Evolutionary conservation across 495 filamentous ascomycete genomes (phyloP).

Genomic region (Terfezia claveryi): DNA sequence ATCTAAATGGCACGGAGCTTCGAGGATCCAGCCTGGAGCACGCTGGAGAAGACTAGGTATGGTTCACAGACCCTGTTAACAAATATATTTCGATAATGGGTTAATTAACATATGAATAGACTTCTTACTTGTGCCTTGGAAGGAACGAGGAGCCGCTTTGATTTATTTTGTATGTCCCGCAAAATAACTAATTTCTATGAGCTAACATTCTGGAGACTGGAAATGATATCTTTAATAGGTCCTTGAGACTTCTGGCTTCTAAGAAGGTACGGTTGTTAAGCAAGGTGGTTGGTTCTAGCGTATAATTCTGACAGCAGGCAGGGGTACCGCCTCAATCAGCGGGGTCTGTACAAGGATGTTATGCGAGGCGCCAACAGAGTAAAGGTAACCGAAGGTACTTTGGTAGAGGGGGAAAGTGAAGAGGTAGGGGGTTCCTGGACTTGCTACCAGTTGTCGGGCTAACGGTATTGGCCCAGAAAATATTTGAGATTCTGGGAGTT

Average conservation of each 20-base stretch:
- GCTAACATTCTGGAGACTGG: conserved; percentile 31
- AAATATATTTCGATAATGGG: too few species aligned
- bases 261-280: conserved; percentile 29
- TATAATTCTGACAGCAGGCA: neutral
- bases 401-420: conserved; percentile 62
- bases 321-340: conserved; percentile 68
- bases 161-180: conserved; percentile 46
- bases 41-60: conserved; percentile 14
- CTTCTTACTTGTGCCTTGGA: conserved; percentile 61
- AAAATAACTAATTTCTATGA: neutral
- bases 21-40: conserved; percentile 30
- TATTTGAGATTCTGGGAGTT: conserved; percentile 70
- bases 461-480: conserved; percentile 23
- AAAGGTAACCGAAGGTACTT: conserved; percentile 47
- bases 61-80: neutral
- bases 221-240: conserved; percentile 90
- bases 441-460: neutral
- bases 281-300: neutral
- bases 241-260: conserved; percentile 57
- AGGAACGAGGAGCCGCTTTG: conserved; percentile 66
- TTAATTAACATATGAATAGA: conserved; percentile 25
- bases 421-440: conserved; percentile 15
- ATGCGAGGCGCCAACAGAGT: conserved; percentile 34
- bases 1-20: conserved; percentile 82
- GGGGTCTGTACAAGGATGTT: conserved; percentile 56